Evolutionary conservation across 495 filamentous ascomycete species (phyloP).

Genomic region (Neurospora sp.): DNA sequence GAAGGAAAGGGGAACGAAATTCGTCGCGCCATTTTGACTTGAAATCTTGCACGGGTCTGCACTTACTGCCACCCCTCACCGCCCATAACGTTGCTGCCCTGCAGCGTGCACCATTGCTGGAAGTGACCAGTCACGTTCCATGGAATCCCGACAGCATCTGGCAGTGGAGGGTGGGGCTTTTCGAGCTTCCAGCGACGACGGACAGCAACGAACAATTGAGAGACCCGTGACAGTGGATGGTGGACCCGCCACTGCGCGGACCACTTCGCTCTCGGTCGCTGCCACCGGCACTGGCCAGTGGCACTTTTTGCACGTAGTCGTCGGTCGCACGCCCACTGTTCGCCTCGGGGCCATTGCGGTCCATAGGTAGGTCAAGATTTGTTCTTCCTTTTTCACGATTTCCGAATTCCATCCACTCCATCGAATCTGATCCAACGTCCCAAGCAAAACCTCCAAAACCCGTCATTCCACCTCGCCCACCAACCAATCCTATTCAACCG

Average conservation of each 20-base stretch:
- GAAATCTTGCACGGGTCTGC: conserved; percentile 8
- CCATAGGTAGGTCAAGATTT: conserved; percentile 11
- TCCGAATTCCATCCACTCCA: not conserved
- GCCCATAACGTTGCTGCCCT: conserved; percentile 17
- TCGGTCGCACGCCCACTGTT: not conserved
- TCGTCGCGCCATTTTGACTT: conserved; percentile 2
- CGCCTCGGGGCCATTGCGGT: not conserved
- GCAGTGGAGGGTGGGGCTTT: not conserved
- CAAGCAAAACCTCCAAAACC: not conserved
- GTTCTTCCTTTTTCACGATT: conserved; percentile 12
- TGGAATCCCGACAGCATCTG: conserved; percentile 1
- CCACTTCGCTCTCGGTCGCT: conserved; percentile 1
- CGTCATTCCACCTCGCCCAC: not conserved
- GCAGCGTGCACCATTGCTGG: not conserved
- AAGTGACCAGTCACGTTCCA: conserved; percentile 11
- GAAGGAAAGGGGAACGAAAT: conserved; percentile 12
- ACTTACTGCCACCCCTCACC: conserved; percentile 14
- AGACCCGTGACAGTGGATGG: conserved; percentile 7
- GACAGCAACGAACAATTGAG: not conserved
- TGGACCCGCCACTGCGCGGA: conserved; percentile 14
- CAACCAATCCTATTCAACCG: not conserved
- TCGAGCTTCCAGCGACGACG: not conserved
- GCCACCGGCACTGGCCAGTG: not conserved
- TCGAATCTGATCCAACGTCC: not conserved
- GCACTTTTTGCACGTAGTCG: not conserved